These are phyloP conservation scores for Blastobotrys terrestris DNA, from an alignment of 805 yeast genomes.

Conservation along the genomic window DNA sequence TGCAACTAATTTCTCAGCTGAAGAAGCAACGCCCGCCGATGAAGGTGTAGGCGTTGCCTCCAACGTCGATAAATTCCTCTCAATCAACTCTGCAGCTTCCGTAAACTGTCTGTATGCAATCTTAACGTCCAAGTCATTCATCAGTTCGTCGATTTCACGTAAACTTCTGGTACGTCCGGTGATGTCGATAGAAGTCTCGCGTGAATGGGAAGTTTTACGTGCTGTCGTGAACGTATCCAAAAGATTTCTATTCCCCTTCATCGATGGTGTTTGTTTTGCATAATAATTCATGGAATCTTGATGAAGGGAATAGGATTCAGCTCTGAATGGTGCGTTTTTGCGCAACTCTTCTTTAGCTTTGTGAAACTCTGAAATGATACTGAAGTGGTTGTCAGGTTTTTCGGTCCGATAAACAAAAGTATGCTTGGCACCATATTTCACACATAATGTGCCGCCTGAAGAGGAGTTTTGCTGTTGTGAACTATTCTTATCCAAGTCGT, in stretches of 20 bases:
- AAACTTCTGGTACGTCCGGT: conserved; percentile 25
- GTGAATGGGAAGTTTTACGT: conserved; percentile 1
- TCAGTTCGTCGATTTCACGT: conserved; percentile 49
- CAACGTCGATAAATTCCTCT: conserved; percentile 12
- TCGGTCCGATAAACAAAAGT: conserved; percentile 6
- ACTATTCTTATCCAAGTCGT: conserved; percentile 29
- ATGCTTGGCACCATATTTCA: conserved; percentile 35
- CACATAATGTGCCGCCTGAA: conserved; percentile 30
- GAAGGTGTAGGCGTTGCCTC: neutral
- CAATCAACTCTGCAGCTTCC: conserved; percentile 35
- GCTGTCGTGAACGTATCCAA: conserved; percentile 23
- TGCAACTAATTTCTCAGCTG: conserved; percentile 4
- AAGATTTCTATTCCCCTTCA: conserved; percentile 7
- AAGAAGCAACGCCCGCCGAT: neutral
- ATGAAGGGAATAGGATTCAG: conserved; percentile 9
- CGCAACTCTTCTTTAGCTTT: conserved; percentile 14
- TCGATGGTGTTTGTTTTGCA: conserved; percentile 10
- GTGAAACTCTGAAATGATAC: conserved; percentile 14
- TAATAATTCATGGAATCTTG: conserved; percentile 12
- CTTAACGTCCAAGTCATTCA: conserved; percentile 65
- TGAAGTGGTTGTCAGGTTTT: neutral
- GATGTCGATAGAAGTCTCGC: conserved; percentile 3
- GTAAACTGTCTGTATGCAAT: conserved; percentile 55
- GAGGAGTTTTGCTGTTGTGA: conserved; percentile 17
- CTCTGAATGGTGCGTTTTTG: neutral